Evolutionary conservation across 108 stramenopile species (phyloP).

Genomic region (Cyclotella sp.): DNA sequence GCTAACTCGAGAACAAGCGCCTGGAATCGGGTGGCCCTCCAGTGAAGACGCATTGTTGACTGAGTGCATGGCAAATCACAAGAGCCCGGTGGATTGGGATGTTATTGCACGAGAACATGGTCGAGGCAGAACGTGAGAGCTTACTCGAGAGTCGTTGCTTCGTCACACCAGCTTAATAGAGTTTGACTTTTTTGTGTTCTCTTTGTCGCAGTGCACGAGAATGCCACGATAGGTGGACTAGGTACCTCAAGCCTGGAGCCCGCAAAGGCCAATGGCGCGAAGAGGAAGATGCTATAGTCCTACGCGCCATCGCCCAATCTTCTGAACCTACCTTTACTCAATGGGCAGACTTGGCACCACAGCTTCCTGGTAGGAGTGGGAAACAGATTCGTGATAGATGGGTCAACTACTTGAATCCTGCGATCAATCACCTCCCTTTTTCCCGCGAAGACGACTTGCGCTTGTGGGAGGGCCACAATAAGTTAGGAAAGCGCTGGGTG

Average conservation of each 20-base stretch:
- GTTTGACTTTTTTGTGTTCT: background rate
- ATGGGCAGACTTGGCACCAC: slow-evolving; percentile 87
- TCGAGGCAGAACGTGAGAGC: slow-evolving; percentile 43
- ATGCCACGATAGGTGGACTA: slow-evolving; percentile 54
- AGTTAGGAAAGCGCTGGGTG: slow-evolving; percentile 87
- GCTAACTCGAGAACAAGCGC: slow-evolving; percentile 15
- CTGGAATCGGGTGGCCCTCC: slow-evolving; percentile 58
- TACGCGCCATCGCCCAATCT: slow-evolving; percentile 76
- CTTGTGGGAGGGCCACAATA: slow-evolving; percentile 83
- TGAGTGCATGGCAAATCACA: slow-evolving; percentile 85
- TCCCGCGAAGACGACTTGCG: slow-evolving; percentile 57
- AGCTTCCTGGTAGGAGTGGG: slow-evolving; percentile 85
- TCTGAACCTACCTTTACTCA: slow-evolving; percentile 83
- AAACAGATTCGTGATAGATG: slow-evolving; percentile 92
- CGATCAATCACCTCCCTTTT: slow-evolving; percentile 36
- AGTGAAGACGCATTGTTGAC: slow-evolving; percentile 74
- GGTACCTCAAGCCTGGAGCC: slow-evolving; percentile 51
- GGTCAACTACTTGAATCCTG: slow-evolving; percentile 89
- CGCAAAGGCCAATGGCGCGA: slow-evolving; percentile 62
- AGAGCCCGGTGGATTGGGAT: slow-evolving; percentile 85
- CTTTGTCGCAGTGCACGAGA: slow-evolving; percentile 18
- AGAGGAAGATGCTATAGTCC: slow-evolving; percentile 80
- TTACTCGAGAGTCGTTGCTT: background rate
- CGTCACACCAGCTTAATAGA: background rate
- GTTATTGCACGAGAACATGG: slow-evolving; percentile 79